Base-by-base conservation (phyloP, 1,139 yeast genomes). In the Arxiozyma slooffiae region DNA sequence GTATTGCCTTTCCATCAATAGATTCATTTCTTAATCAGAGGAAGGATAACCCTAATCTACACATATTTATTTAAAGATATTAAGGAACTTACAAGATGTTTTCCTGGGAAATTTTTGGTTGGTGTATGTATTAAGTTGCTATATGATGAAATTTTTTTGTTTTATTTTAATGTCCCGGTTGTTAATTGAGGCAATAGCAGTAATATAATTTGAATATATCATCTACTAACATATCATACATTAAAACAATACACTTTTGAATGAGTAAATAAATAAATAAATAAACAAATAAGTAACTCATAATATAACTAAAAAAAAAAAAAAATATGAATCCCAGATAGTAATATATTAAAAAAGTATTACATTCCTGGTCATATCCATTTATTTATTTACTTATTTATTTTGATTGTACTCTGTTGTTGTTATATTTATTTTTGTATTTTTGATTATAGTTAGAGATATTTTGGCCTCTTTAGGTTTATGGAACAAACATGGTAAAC, bases 401-500 rank as follows among this genome's bases (percentile, higher is more conserved):
- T 30, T 7, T 30, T 30, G 4, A 7, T 30, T 30, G 36, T 11
- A 30, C 11, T 11, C 3, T 30, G 11, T 30, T 30, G 3, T 30
- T 30, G 36, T 30, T 14, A 30, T 7, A 6, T 30, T 30, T 14
- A 30, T 14, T 30, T 30, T 9, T 7, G 7, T n/a, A 16, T n/a
- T 42, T 45, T 41, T 43, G 41, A 14, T 38, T 47, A n/a, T 61
- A 79, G 88, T 92, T 74, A 95, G 87, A 78, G 97, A 90, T 69
- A 82, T 89, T 55, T 80, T 92, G 66, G 86, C 97, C 62, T 86
- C 95, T 48, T 79, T 92, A 59, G 98, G 98, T 56, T 80, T 92
- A 66, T 85, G 96, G 92, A 92, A 94, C 76, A 92, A 92, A 74
- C 97, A 90, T 69, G 99, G 97, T 66, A 92, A 92, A 73, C 78